These are phyloP conservation scores for Schrenkiella parvula DNA, from an alignment of 345 rosid species.

Conservation along the genomic window DNA sequence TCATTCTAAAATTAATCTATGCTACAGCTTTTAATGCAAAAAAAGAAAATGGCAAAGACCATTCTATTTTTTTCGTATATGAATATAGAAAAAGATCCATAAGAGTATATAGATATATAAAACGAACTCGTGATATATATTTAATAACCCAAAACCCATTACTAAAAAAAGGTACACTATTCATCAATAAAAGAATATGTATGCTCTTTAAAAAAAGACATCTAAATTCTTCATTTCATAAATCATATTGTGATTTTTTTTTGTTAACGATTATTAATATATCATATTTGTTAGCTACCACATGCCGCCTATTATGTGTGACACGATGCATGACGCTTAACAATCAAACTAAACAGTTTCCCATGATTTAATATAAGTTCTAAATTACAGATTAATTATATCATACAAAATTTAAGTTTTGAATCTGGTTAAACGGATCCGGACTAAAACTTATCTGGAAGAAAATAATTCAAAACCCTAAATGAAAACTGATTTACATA, in stretches of 20 bases:
- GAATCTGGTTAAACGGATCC: background rate
- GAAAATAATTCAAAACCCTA: no score
- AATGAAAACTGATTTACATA: no score
- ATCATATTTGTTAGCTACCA: conserved; percentile 30
- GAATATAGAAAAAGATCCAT: background rate
- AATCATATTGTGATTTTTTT: background rate
- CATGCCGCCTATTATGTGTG: conserved; percentile 28
- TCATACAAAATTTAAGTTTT: background rate
- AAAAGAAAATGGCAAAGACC: background rate
- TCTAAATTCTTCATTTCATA: background rate
- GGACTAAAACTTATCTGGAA: background rate
- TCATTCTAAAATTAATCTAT: background rate
- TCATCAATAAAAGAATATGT: background rate
- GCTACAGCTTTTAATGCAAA: background rate
- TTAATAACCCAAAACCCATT: background rate
- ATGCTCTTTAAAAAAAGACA: background rate
- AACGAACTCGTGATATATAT: conserved; percentile 1
- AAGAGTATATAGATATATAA: background rate
- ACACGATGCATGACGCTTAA: conserved; percentile 26
- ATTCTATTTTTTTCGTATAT: background rate
- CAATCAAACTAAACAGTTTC: conserved; percentile 8
- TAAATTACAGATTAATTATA: conserved; percentile 6
- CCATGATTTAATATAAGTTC: background rate
- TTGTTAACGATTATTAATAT: background rate
- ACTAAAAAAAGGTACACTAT: background rate